phyloP scores from a whole-genome alignment of 805 yeast genomes.

The Metschnikowia drakensbergensis region DNA sequence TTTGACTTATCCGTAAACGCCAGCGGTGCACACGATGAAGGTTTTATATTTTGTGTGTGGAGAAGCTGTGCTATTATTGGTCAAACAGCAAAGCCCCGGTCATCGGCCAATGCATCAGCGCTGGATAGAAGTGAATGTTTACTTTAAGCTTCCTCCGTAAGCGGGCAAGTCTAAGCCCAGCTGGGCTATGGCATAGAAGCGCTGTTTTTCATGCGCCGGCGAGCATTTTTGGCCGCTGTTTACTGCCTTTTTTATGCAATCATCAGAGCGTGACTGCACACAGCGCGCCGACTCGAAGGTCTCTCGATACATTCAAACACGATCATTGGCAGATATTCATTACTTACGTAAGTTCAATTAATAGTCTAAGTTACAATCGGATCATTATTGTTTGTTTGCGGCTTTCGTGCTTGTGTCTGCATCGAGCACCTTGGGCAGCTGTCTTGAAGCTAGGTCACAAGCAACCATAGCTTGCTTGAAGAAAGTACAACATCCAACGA shows the following conservation, averaged over 20 bases:
- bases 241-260: neutral
- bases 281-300: neutral
- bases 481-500: conserved; percentile 17
- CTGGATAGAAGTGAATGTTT: neutral
- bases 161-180: neutral
- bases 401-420: neutral
- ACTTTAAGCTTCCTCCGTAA: neutral
- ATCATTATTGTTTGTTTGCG: too few relatives aligned
- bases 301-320: too few relatives aligned
- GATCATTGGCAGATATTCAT: neutral
- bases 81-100: too few relatives aligned
- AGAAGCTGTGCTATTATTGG: too few relatives aligned
- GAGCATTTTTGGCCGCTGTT: neutral
- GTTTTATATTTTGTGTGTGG: too few relatives aligned
- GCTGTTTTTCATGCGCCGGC: neutral
- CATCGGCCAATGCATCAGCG: too few relatives aligned
- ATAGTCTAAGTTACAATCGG: neutral
- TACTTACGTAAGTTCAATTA: neutral
- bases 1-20: neutral
- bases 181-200: neutral
- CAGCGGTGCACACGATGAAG: too few relatives aligned
- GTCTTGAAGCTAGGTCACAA: conserved; percentile 13
- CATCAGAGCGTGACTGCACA: neutral
- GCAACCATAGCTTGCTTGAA: conserved; percentile 22
- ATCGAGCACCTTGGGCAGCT: neutral